A percentile compares a stretch with the other conserved stretches of the same genome.
Evolutionary conservation across 352 stramenopile species (phyloP).

Genomic region (Phytopythium vexans): DNA sequence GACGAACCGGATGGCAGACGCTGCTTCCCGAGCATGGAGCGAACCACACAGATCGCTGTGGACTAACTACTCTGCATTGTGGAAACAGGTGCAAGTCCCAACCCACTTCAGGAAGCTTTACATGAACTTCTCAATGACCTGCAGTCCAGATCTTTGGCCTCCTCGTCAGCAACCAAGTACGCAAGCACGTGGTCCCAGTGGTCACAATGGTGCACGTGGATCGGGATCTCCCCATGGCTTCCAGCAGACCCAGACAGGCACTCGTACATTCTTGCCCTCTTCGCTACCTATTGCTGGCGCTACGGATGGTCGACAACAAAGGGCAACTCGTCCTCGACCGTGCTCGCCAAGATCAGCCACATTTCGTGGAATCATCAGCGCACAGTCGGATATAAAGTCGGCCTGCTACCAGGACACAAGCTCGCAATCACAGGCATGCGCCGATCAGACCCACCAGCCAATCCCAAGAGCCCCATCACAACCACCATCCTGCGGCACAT

Average conservation of each 20-base stretch:
- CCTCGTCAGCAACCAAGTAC: conserved; percentile 7
- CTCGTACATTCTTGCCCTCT: not conserved
- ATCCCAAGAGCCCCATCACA: conserved; percentile 10
- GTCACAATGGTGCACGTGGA: conserved; percentile 3
- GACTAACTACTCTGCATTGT: conserved; percentile 13
- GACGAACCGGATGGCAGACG: conserved; percentile 24
- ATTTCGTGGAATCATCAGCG: conserved; percentile 15
- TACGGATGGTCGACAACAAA: conserved; percentile 7
- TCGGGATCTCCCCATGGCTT: conserved; percentile 6
- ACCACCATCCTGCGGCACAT: conserved; percentile 8
- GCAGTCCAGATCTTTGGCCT: conserved; percentile 13
- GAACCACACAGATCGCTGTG: conserved; percentile 6
- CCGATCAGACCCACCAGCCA: conserved; percentile 3
- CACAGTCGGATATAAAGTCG: conserved; percentile 11
- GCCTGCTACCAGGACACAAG: conserved; percentile 11
- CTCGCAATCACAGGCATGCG: conserved; percentile 31
- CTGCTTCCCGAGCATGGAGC: conserved; percentile 14
- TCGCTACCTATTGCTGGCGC: conserved; percentile 1
- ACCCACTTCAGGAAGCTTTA: conserved; percentile 12
- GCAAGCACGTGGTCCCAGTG: conserved; percentile 5
- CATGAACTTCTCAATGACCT: conserved; percentile 11
- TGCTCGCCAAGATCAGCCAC: conserved; percentile 23
- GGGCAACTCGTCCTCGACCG: conserved; percentile 15
- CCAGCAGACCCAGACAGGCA: not conserved
- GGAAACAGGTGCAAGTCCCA: conserved; percentile 8